Base-by-base conservation (phyloP, 305 asterid genomes). In the Fraxinus albicans region DNA sequence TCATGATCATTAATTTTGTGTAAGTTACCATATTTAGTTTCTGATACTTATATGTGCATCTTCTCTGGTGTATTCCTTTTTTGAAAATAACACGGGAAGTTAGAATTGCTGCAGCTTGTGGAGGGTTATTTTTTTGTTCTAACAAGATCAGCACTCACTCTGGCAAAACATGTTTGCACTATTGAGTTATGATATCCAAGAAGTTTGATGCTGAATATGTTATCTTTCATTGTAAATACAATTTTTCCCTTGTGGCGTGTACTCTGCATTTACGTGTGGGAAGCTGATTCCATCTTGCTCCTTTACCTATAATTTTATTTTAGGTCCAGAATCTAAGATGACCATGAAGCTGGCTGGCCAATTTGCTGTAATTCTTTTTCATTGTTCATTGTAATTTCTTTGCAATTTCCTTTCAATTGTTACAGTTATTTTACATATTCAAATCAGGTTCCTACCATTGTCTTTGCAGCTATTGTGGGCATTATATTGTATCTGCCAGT, bases 1-100 rank as follows among this genome's bases (percentile, higher is more conserved):
- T 33, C 12, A 1, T 33, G 63, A 63, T 60, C 34, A 53, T 69
- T 73, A 29, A 13, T 10, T 38, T 40, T 42, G 29, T 63, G 50
- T 77, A 77, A 21, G 73, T 65, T 25, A 65, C 73, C 73, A 23
- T 25, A 65, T 65, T 65, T 65, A 67, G 38, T 67, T 67, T 67
- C 38, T 67, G 74, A 12, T 4, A 67, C 74, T 67, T 8, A 10
- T 25, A 65, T 65, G n/a, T 65, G 17, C 35, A 27, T 67, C 36
- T 27, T 67, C 36, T 67, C 36, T 67, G 35, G n/a, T 3, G 35
- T 67, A 9, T 67, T 27, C 35, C 74, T 25, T 29, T 8, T 60
- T 25, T 4, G 74, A 21, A 63, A 63, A 23, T 63, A 63, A 58
- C 31, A 58, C 1, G 3, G 17, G 33, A 63, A 9, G 35, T 67